phyloP scores from a whole-genome alignment of 768 basidiomycete genomes.

The Auricularia sp. region DNA sequence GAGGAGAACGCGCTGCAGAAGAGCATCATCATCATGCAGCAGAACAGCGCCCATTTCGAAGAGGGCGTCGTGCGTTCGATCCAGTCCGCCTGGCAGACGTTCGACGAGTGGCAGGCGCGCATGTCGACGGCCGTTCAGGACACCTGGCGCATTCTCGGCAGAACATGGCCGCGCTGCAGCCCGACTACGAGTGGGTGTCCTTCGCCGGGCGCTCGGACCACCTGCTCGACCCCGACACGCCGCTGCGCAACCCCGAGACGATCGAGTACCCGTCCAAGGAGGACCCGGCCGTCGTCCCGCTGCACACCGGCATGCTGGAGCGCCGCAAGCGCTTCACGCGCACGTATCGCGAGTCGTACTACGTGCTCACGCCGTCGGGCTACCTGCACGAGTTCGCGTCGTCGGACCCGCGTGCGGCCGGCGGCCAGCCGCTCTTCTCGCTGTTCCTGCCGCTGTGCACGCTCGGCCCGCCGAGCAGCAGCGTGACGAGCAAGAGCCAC shows the following conservation, averaged over 20 bases:
- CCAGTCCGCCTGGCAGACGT: conserved; percentile 95
- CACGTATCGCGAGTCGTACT: conserved; percentile 75
- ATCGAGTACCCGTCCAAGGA: conserved; percentile 87
- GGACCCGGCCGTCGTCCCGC: conserved; percentile 73
- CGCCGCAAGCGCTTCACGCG: conserved; percentile 94
- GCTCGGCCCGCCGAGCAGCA: conserved; percentile 76
- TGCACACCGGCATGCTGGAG: conserved; percentile 85
- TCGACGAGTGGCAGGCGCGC: conserved; percentile 87
- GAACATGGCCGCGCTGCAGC: conserved; percentile 67
- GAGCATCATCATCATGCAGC: conserved; percentile 95
- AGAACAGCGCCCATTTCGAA: conserved; percentile 94
- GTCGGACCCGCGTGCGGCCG: conserved; percentile 55
- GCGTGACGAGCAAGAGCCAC: conserved; percentile 57
- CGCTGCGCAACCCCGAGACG: conserved; percentile 63
- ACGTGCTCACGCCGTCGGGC: conserved; percentile 88
- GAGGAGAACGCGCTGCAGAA: conserved; percentile 98
- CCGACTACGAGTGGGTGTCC: conserved; percentile 90
- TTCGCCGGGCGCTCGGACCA: conserved; percentile 92
- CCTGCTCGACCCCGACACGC: conserved; percentile 93
- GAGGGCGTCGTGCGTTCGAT: conserved; percentile 91
- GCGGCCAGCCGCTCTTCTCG: conserved; percentile 59
- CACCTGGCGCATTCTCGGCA: conserved; percentile 57
- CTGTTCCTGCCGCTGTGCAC: conserved; percentile 94
- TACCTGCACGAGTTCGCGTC: conserved; percentile 88
- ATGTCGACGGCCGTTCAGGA: conserved; percentile 64